phyloP scores from a whole-genome alignment of 2,329 filamentous ascomycete genomes.

The Xylaria sp. region DNA sequence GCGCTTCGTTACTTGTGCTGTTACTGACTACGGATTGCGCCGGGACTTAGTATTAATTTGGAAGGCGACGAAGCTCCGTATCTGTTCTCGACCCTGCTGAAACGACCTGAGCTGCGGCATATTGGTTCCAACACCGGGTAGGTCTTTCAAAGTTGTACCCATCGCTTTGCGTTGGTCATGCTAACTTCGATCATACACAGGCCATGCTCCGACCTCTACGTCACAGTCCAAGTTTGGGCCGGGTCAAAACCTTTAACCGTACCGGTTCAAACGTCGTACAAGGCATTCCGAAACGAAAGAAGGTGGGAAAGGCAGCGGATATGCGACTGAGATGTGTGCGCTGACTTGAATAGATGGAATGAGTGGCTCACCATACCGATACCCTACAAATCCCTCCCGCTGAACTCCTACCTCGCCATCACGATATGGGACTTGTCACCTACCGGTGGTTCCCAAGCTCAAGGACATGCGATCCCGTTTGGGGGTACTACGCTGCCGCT shows the following conservation, averaged over 20 bases:
- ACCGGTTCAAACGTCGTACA: conserved; percentile 91
- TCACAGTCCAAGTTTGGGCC: conserved; percentile 93
- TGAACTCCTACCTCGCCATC: conserved; percentile 85
- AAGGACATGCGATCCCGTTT: conserved; percentile 86
- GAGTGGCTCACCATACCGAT: conserved; percentile 95
- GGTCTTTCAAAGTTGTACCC: conserved; percentile 19
- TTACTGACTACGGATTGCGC: conserved; percentile 14
- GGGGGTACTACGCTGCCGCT: conserved; percentile 90
- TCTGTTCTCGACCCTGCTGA: conserved; percentile 80
- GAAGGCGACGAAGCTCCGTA: conserved; percentile 82
- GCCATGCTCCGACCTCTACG: conserved; percentile 86
- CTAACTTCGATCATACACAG: conserved; percentile 56
- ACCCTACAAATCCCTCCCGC: conserved; percentile 81
- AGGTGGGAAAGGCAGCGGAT: conserved; percentile 51
- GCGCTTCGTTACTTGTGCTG: not conserved
- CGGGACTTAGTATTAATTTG: conserved; percentile 56
- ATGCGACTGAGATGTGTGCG: not conserved
- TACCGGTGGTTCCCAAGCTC: conserved; percentile 73
- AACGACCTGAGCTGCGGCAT: conserved; percentile 82
- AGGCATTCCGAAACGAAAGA: conserved; percentile 81
- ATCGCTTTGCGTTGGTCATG: conserved; percentile 11
- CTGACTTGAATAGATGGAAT: conserved; percentile 75
- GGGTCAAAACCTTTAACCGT: conserved; percentile 95
- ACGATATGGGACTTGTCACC: conserved; percentile 96
- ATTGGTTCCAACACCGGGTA: conserved; percentile 86